Evolutionary conservation across 2,329 filamentous ascomycete species (phyloP).

Genomic region (Fusarium lyarnte): DNA sequence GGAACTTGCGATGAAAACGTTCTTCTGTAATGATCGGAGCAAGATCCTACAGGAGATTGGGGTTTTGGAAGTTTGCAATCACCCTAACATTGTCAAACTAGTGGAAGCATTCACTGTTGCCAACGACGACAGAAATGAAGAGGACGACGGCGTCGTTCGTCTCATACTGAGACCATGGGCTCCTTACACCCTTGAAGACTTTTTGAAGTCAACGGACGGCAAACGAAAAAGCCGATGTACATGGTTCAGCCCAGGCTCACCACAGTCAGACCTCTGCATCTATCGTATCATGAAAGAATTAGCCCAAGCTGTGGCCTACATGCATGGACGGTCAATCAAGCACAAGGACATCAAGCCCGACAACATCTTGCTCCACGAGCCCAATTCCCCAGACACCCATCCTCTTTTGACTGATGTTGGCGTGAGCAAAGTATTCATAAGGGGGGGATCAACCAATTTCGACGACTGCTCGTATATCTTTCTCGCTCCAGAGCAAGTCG

Average conservation of each 20-base stretch:
- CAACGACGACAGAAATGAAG: not conserved
- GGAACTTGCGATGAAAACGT: not conserved
- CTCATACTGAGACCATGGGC: not conserved
- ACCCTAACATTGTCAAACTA: not conserved
- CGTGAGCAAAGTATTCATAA: not conserved
- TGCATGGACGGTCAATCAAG: not conserved
- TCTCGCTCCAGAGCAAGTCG: not conserved
- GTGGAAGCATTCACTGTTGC: not conserved
- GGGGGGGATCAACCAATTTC: not conserved
- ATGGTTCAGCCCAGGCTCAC: not conserved
- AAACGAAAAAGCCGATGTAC: not conserved
- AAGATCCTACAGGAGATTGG: not conserved
- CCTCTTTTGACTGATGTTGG: not conserved
- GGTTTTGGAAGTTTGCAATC: not conserved
- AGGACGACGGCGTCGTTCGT: not conserved
- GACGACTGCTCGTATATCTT: not conserved
- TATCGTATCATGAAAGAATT: not conserved
- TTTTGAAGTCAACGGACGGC: not conserved
- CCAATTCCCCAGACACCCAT: rapidly evolving
- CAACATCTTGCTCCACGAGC: not conserved
- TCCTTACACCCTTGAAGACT: not conserved
- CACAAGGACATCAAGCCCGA: not conserved
- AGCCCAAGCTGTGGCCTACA: not conserved
- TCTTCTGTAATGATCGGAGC: not conserved
- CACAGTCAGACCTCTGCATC: not conserved